Evolutionary conservation across 73 alveolate species (phyloP), one percentile per base, ranked within the genome.

Genomic region (Paramecium pentaurelia): DNA sequence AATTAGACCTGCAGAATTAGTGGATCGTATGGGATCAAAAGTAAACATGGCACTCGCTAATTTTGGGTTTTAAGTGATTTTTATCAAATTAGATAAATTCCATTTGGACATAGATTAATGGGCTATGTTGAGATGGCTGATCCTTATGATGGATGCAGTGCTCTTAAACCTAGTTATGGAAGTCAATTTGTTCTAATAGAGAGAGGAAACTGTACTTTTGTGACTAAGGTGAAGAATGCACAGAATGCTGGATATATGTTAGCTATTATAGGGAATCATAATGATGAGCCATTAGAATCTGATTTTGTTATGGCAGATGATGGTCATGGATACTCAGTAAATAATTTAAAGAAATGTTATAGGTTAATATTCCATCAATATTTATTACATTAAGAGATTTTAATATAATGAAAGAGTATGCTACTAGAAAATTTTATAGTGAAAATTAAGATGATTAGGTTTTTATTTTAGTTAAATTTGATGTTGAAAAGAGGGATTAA

Each of bases 221-320:
- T 93, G 8, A 92, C 94, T 22, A 95, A 95, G 77, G 97, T 93
- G 2, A 93, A 96, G 77, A 93, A 95, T 71, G 97, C 94, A 11
- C 93, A 95, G 90, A 77, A 30, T 77, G 93, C 92, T 4, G 96
- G 97, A 83, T 91, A 86, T 86, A 60, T 83, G 9, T 90, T 95
- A 93, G 87, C 93, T 51, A 36, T 95, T 28, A 93, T 95, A n/a
- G 96, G 86, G 14, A 89, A 95, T 80, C 70, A 95, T 93, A 36
- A 60, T 83, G 27, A 45, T 30, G 92, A 93, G 45, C 32, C 86
- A 34, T 87, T 86, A 22, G 70, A 88, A 58, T 38, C 85, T 44
- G 58, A 87, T 36, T 70, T 92, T n/a, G 84, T 86, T 42, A 95
- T 95, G 96, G 94, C 97, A 8, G 97, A 95, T 95, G 97, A 95